Evolutionary conservation across 495 filamentous ascomycete species (phyloP), one percentile per base, ranked within the genome.

Genomic region (Annulohypoxylon stygium): DNA sequence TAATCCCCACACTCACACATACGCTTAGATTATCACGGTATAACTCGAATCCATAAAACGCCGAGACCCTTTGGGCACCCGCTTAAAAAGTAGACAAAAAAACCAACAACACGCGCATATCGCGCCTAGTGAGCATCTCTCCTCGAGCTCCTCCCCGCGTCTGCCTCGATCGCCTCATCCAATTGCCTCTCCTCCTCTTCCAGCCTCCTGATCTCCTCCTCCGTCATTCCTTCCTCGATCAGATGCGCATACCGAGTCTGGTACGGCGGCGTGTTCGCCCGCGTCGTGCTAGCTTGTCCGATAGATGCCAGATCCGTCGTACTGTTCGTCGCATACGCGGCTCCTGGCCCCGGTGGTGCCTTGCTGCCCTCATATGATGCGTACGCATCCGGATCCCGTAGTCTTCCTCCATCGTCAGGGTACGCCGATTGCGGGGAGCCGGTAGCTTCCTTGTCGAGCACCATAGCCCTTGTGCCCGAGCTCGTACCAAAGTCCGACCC

Each of bases 211-310:
- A 86, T 83, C 67, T 86, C 81, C 2, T 82, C 83, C 26, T 79
- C 80, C 55, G 84, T 86, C 84, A 86, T 86, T 61, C 82, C 84
- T 43, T 85, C 83, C 68, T 86, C 84, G 26, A 86, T 80, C 47
- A 86, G 65, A 43, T 86, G 83, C 30, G 83, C 82, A 55, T 83
- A 85, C 8, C 74, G 78, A 59, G 78, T 68, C 20, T 55, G 59
- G 30, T 62, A 78, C 53, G 78, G 67, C 47, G 78, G 73, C 20
- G 78, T 71, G 23, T 65, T 41, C 39, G 76, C 66, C 23, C 79
- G 58, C 4, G 71, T 48, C 16, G 61, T 67, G 43, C 65, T 72
- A 9, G 66, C 34, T 3, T 57, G 66, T 4, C 48, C 59, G 11
- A 48, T 20, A 4, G 57, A 62, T 6, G 61, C 53, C 1, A 66